These are phyloP conservation scores for Gilbertella persicaria DNA, from an alignment of 371 early-diverging fungal genomes.

Conservation along the genomic window DNA sequence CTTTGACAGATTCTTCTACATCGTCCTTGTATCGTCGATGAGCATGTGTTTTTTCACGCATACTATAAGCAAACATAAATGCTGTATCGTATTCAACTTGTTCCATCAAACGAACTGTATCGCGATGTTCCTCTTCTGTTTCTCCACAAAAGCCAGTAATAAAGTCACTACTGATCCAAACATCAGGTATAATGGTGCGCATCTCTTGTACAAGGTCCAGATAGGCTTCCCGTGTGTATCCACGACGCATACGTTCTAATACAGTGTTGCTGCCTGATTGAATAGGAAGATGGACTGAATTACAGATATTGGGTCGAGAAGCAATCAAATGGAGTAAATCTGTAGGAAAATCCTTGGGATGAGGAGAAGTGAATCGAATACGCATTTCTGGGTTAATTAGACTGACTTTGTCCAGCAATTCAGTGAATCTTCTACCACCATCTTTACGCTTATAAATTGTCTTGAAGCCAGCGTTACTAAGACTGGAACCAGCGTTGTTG, in stretches of 20 bases:
- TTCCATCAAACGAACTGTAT: slow-evolving; percentile 71
- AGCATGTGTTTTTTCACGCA: slow-evolving; percentile 80
- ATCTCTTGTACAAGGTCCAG: slow-evolving; percentile 68
- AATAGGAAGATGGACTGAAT: slow-evolving; percentile 75
- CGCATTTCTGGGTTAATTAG: slow-evolving; percentile 77
- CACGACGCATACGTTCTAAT: slow-evolving; percentile 75
- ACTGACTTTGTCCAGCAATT: slow-evolving; percentile 72
- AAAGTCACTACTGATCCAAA: slow-evolving; percentile 75
- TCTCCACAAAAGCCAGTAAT: slow-evolving; percentile 86
- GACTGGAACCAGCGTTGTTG: slow-evolving; percentile 33
- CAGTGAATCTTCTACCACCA: slow-evolving; percentile 76
- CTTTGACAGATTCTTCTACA: slow-evolving; percentile 64
- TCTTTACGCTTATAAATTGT: slow-evolving; percentile 80
- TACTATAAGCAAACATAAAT: slow-evolving; percentile 83
- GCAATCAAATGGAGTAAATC: slow-evolving; percentile 70
- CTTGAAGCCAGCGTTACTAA: slow-evolving; percentile 70
- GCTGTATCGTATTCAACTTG: slow-evolving; percentile 75
- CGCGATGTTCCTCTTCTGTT: slow-evolving; percentile 72
- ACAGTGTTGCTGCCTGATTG: slow-evolving; percentile 73
- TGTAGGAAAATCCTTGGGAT: slow-evolving; percentile 83
- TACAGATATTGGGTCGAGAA: slow-evolving; percentile 69
- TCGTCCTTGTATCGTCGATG: slow-evolving; percentile 71
- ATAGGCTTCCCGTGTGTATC: slow-evolving; percentile 77
- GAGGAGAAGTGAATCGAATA: slow-evolving; percentile 80
- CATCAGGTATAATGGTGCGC: slow-evolving; percentile 68